phyloP scores from a whole-genome alignment of 176 grass and related monocot genomes.

The Phoenix roebelenii region DNA sequence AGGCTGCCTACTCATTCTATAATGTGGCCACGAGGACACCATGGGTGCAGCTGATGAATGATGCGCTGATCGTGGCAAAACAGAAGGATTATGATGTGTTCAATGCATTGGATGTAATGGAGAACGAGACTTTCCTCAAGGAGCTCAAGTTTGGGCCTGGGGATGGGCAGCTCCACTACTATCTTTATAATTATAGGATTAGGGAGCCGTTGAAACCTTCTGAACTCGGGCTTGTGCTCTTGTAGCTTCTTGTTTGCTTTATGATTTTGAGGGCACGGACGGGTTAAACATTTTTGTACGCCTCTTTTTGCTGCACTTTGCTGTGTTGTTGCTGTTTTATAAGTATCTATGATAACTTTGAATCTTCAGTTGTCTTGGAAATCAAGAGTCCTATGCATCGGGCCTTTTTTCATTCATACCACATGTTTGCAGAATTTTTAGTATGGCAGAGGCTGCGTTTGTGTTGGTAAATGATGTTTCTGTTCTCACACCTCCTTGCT shows the following conservation, averaged over 20 bases:
- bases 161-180: conserved; percentile 95
- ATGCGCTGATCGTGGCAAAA: conserved; percentile 87
- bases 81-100: conserved; percentile 92
- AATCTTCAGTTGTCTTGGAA: no score
- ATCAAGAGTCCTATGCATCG: no score
- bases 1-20: conserved; percentile 92
- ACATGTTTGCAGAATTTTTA: no score
- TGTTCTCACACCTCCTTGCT: no score
- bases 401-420: no score
- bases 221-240: conserved; percentile 83
- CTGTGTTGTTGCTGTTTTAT: no score
- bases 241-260: conserved; percentile 32
- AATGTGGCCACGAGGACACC: conserved; percentile 90
- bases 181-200: conserved; percentile 89
- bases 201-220: conserved; percentile 53
- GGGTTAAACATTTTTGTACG: neutral
- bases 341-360: no score
- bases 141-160: conserved; percentile 97
- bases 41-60: conserved; percentile 80
- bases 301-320: neutral
- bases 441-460: no score
- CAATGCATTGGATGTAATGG: conserved; percentile 93
- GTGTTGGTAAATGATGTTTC: no score
- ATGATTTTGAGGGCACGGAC: neutral
- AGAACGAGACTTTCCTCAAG: conserved; percentile 82